These are phyloP conservation scores for Tuber aestivum DNA, from an alignment of 495 filamentous ascomycete genomes.

Conservation along the genomic window DNA sequence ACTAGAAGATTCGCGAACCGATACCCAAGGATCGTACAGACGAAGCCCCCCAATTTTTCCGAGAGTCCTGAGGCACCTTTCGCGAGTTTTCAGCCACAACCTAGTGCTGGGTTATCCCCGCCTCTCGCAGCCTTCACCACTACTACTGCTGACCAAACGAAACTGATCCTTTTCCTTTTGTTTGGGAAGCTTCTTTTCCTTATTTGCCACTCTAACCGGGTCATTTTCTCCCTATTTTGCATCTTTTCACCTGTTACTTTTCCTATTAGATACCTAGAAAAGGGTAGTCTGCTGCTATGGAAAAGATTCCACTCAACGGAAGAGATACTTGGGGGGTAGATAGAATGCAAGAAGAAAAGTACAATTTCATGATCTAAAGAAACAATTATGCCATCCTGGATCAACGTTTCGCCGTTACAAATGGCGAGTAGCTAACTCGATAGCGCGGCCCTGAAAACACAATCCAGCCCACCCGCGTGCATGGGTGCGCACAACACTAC, in stretches of 20 bases:
- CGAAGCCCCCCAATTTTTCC: slow-evolving; percentile 9
- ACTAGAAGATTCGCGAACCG: neutral
- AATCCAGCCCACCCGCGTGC: neutral
- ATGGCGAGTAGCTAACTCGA: neutral
- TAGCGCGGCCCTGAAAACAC: neutral
- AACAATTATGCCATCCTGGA: neutral
- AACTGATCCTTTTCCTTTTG: slow-evolving; percentile 8
- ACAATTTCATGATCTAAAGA: slow-evolving; percentile 10
- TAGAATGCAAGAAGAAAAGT: slow-evolving; percentile 6
- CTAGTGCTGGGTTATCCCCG: slow-evolving; percentile 17
- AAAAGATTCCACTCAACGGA: slow-evolving; percentile 11
- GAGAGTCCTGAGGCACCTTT: slow-evolving; percentile 9
- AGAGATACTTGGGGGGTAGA: slow-evolving; percentile 13
- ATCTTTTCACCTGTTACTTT: slow-evolving; percentile 16
- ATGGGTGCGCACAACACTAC: neutral
- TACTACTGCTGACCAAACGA: slow-evolving; percentile 41
- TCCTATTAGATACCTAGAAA: slow-evolving; percentile 25
- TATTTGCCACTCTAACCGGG: slow-evolving; percentile 42
- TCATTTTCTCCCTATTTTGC: slow-evolving; percentile 26
- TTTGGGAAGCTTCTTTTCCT: slow-evolving; percentile 11
- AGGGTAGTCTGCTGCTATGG: slow-evolving; percentile 15
- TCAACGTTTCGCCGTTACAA: neutral
- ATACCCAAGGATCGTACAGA: neutral
- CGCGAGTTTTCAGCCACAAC: slow-evolving; percentile 6
- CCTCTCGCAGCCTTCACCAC: neutral